Evolutionary conservation across 805 yeast genomes (phyloP).

Genomic region (Sugiyamaella lignohabitans): DNA sequence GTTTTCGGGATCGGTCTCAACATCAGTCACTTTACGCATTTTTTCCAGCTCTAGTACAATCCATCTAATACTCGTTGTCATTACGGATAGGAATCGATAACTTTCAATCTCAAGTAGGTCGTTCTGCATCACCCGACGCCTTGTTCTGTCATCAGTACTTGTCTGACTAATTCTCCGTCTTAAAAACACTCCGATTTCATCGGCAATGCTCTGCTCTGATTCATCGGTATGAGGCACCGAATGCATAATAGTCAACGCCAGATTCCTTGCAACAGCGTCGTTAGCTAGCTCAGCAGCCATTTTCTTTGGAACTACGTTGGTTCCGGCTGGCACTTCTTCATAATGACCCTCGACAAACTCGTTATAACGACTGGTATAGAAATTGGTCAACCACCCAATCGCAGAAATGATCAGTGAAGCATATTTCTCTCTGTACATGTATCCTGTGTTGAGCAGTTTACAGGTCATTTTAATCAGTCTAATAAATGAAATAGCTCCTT

Average conservation of each 20-base stretch:
- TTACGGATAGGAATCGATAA: constrained; percentile 45
- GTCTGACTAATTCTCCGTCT: constrained; percentile 16
- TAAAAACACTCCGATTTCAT: constrained; percentile 22
- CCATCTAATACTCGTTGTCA: constrained; percentile 53
- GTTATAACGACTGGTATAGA: constrained; percentile 13
- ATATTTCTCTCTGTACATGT: constrained; percentile 51
- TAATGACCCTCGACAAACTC: constrained; percentile 15
- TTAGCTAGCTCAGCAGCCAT: constrained; percentile 8
- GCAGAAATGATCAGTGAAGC: constrained; percentile 32
- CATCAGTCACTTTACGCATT: constrained; percentile 38
- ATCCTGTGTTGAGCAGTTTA: constrained; percentile 52
- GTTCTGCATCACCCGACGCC: constrained; percentile 37
- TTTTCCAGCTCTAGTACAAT: constrained; percentile 54
- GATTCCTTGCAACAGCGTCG: constrained; percentile 1
- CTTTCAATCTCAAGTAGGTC: constrained; percentile 51
- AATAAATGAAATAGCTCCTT: constrained; percentile 43
- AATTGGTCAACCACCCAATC: constrained; percentile 19
- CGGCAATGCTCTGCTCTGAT: constrained; percentile 8
- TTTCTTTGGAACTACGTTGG: constrained; percentile 4
- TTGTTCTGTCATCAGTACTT: constrained; percentile 8
- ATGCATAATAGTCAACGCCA: neutral
- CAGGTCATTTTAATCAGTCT: constrained; percentile 44
- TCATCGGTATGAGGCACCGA: neutral
- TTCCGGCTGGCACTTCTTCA: constrained; percentile 8
- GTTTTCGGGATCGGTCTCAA: constrained; percentile 2